Evolutionary conservation across 2,329 filamentous ascomycete genomes (phyloP).

Genomic region (Amauroascus niger): DNA sequence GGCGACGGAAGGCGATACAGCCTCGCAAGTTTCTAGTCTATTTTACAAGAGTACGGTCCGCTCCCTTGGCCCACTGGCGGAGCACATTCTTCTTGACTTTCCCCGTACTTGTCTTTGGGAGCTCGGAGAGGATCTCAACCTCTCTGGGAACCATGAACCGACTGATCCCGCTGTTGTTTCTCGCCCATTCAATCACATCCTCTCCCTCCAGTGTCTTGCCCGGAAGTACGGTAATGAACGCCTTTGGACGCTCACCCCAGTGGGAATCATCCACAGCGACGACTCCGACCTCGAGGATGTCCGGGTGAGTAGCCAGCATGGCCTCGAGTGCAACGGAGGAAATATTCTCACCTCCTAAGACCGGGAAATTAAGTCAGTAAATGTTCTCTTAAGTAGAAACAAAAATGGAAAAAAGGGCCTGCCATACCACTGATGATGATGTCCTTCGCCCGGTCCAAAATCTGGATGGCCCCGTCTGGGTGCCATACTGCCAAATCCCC

Average conservation of each 20-base stretch:
- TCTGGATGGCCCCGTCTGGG: conserved; percentile 80
- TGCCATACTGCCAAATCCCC: conserved; percentile 93
- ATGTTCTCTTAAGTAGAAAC: background rate
- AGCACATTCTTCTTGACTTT: conserved; percentile 95
- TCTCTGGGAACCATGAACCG: conserved; percentile 75
- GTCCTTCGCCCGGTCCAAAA: conserved; percentile 88
- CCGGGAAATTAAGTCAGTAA: background rate
- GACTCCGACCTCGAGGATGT: conserved; percentile 83
- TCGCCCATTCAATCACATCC: conserved; percentile 79
- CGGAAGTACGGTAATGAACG: conserved; percentile 71
- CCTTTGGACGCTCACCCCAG: conserved; percentile 95
- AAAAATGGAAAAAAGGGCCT: background rate
- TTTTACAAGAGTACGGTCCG: conserved; percentile 23
- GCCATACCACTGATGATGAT: conserved; percentile 88
- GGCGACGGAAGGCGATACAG: too few relatives aligned
- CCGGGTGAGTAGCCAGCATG: conserved; percentile 78
- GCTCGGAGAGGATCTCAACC: conserved; percentile 68
- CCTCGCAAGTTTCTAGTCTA: conserved; percentile 6
- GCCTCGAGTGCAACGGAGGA: conserved; percentile 85
- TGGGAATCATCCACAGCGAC: conserved; percentile 78
- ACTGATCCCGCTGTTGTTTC: conserved; percentile 67
- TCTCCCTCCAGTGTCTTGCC: conserved; percentile 52
- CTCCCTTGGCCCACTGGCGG: conserved; percentile 68
- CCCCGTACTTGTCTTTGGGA: conserved; percentile 94
- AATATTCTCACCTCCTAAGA: conserved; percentile 83